Evolutionary conservation across 306 rosid genomes (phyloP).

Genomic region (Purshia tridentata): DNA sequence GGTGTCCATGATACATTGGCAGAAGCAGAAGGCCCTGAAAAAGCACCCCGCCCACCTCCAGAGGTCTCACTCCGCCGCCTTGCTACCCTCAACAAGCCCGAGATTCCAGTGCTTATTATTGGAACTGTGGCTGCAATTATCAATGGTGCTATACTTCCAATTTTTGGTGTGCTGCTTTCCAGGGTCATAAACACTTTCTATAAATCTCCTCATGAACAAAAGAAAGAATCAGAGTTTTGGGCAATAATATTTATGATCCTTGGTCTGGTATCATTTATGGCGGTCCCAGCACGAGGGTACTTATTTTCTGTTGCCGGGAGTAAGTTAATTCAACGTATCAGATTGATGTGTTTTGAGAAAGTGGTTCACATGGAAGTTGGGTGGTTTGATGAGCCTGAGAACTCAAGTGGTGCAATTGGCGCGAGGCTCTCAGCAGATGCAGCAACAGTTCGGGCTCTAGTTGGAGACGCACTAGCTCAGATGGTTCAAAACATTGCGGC

Average conservation of each 20-base stretch:
- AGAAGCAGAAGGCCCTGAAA: constrained; percentile 12
- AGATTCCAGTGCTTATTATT: constrained; percentile 63
- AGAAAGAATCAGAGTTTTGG: constrained; percentile 70
- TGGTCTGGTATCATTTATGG: constrained; percentile 49
- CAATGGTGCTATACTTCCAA: constrained; percentile 62
- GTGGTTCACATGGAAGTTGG: constrained; percentile 75
- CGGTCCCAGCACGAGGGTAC: constrained; percentile 48
- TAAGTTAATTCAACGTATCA: constrained; percentile 71
- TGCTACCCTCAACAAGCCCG: constrained; percentile 84
- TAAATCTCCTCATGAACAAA: constrained; percentile 52
- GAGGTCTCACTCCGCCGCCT: constrained; percentile 65
- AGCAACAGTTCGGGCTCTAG: constrained; percentile 70
- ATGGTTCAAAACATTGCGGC: constrained; percentile 58
- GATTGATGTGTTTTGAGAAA: constrained; percentile 67
- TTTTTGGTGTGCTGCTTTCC: constrained; percentile 60
- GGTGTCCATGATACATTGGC: constrained; percentile 34
- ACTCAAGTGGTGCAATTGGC: constrained; percentile 79
- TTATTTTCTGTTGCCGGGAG: constrained; percentile 73
- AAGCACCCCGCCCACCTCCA: constrained; percentile 31
- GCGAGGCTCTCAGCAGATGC: constrained; percentile 89
- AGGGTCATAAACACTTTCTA: constrained; percentile 62
- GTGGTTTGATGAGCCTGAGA: constrained; percentile 84
- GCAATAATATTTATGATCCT: constrained; percentile 53
- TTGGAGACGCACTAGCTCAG: constrained; percentile 67
- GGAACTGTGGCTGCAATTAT: constrained; percentile 59